Base-by-base conservation (phyloP, 208 protist species). In the Zelonia costaricensis region DNA sequence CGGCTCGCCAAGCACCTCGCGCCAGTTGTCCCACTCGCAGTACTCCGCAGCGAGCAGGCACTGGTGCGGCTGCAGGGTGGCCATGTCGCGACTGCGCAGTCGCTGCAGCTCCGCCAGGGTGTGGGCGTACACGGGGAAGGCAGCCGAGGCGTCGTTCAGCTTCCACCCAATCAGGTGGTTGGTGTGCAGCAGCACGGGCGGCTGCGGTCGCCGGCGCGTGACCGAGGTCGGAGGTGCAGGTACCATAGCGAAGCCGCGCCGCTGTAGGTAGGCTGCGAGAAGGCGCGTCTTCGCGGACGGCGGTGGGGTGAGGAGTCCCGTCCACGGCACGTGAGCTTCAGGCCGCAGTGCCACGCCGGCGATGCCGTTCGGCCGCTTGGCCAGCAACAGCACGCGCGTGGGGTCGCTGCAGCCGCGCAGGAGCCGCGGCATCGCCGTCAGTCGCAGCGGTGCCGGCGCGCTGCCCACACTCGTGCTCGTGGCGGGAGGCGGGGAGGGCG, bases 1-100 rank as follows among this genome's bases (percentile, higher is more conserved):
- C 1, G 87, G 87, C 65, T 93, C 87, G 36, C 68, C 58, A 16
- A 77, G 45, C 16, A 84, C 73, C 59, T 93, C 82, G 4, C 73
- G 74, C 83, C 81, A 91, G 74, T 80, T 82, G 57, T 91, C 87
- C 87, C 87, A 93, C 69, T 93, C 81, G n/a, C 62, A 79, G 66
- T 82, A 83, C 4, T 63, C 66, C 23, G 6, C 20, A 30, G 63
- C 73, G n/a, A 93, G 22, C 25, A 91, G 55, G 15, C 76, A 76
- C 40, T 78, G 63, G n/a, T 55, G 31, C 35, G 83, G 78, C n/a
- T 75, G 62, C 48, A 93, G 54, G 40, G 76, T 76, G 28, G 48
- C 46, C 22, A 87, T 31, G 45, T 60, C 58, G 20, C 18, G 23
- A 13, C 43, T 43, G 30, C 67, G 56, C 15, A 93, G 66, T 27